Conservation (phyloP, 2,329 filamentous ascomycete genomes). For the Moelleriella libera region DNA sequence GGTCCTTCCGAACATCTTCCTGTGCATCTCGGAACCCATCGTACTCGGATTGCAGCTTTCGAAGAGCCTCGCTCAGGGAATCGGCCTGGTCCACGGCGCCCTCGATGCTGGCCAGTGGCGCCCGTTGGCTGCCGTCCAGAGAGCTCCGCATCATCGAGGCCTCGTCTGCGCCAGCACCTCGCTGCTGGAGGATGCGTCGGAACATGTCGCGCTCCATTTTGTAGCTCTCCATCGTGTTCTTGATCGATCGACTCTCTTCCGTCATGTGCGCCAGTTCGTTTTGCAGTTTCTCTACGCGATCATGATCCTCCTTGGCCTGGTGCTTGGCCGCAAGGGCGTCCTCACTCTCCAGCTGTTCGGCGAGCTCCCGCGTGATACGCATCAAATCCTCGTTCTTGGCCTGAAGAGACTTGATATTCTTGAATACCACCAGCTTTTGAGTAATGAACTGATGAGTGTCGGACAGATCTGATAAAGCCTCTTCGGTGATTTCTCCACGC, state of each 20-base stretch:
- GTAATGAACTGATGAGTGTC: conserved; percentile 84
- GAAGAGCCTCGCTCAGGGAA: conserved; percentile 59
- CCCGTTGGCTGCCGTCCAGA: conserved; percentile 39
- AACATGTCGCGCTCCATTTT: conserved; percentile 96
- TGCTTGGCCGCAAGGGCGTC: conserved; percentile 59
- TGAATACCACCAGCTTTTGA: conserved; percentile 79
- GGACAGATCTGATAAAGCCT: conserved; percentile 58
- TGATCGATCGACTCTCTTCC: conserved; percentile 73
- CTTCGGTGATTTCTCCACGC: conserved; percentile 58
- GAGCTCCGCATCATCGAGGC: conserved; percentile 60
- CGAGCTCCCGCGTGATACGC: conserved; percentile 69
- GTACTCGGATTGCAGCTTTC: conserved; percentile 79
- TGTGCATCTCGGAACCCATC: conserved; percentile 83
- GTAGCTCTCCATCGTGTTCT: conserved; percentile 78
- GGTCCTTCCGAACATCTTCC: conserved; percentile 61
- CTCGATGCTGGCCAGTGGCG: conserved; percentile 45
- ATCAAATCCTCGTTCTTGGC: conserved; percentile 78
- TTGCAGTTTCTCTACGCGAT: conserved; percentile 60
- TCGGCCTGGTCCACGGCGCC: conserved; percentile 38
- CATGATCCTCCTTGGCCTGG: conserved; percentile 48
- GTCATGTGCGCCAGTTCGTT: conserved; percentile 61
- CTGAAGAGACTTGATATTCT: conserved; percentile 70
- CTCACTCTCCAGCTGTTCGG: conserved; percentile 80
- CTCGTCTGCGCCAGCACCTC: conserved; percentile 45
- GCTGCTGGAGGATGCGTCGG: conserved; percentile 77